Evolutionary conservation across 192 early-diverging fungal genomes (phyloP), one percentile per base, ranked within the genome.

Genomic region (Helicostylum pulchrum): DNA sequence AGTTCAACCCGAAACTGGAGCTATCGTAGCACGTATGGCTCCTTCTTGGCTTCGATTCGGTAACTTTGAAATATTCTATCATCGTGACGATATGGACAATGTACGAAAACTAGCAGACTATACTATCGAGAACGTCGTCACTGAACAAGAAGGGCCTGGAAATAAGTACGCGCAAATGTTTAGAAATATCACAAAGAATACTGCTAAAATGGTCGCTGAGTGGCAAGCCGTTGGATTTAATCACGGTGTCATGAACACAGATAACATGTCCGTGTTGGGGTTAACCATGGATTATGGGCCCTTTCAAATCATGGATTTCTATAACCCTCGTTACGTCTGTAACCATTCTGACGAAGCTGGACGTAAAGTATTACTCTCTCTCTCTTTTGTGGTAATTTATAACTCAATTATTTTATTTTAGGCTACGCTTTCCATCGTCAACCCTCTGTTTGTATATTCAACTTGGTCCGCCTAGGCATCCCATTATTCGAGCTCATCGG

Each of bases 231-330:
- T 87, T 31, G 92, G 90, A 7, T 92, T 92, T 73, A 85, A 83
- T 78, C 87, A 93, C 58, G 88, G 92, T 32, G 93, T 95, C 2
- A 90, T 95, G 89, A 95, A 95, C 73, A 95, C 93, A 0, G 57
- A 59, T 45, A 59, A 59, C 15, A 59, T 59, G 57, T 59, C 57
- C 2, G 39, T 59, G 15, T 15, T 59, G 36, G 57, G 57, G 6
- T 62, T 92, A 7, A 94, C 94, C 0, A 79, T 95, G 31, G 93
- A 97, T 66, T 94, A 90, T 64, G 94, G 94, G 0, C 92, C 94
- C 8, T 95, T 79, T 64, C 86, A 83, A 45, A 94, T 97, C 59
- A 63, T 97, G 60, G 93, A 97, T 59, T 80, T 74, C 1, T 91
- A 93, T 67, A 89, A 96, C 48, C 92, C 93, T 4, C 65, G 54